phyloP scores from a whole-genome alignment of 106 monocot genomes.

The Platanthera zijinensis region DNA sequence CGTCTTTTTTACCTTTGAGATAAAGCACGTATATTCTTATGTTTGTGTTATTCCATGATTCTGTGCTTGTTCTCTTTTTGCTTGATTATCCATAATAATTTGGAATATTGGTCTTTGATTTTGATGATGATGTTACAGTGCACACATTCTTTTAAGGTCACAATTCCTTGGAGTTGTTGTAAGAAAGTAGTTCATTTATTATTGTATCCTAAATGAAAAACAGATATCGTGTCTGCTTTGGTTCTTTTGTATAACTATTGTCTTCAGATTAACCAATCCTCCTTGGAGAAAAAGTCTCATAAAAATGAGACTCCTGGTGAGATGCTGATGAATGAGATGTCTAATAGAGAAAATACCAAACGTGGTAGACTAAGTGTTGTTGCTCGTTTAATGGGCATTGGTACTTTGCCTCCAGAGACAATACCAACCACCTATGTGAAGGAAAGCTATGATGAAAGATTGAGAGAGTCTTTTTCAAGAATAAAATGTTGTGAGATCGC shows the following conservation, averaged over 20 bases:
- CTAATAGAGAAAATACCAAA: conserved; percentile 12
- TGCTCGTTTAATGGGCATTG: conserved; percentile 83
- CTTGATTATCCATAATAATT: too few relatives aligned
- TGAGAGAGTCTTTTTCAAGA: conserved; percentile 5
- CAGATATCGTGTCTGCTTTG: background rate
- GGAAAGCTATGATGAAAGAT: conserved; percentile 21
- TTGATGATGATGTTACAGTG: too few relatives aligned
- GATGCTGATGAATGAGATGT: conserved; percentile 38
- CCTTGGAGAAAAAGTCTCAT: conserved; percentile 25
- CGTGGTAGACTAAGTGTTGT: conserved; percentile 44
- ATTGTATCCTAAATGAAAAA: background rate
- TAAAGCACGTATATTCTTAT: too few relatives aligned
- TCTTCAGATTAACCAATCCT: conserved; percentile 28
- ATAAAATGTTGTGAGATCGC: background rate
- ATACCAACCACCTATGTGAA: conserved; percentile 18
- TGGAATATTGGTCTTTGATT: too few relatives aligned
- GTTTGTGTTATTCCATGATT: too few relatives aligned
- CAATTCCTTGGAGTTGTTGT: background rate
- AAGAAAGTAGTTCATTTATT: background rate
- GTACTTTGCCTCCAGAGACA: conserved; percentile 31
- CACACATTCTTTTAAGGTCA: background rate
- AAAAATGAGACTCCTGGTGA: conserved; percentile 6
- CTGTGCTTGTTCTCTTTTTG: too few relatives aligned
- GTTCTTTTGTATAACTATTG: background rate
- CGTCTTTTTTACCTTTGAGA: too few relatives aligned